Base-by-base conservation (phyloP, 768 basidiomycete genomes). In the Agrocybe praecox region DNA sequence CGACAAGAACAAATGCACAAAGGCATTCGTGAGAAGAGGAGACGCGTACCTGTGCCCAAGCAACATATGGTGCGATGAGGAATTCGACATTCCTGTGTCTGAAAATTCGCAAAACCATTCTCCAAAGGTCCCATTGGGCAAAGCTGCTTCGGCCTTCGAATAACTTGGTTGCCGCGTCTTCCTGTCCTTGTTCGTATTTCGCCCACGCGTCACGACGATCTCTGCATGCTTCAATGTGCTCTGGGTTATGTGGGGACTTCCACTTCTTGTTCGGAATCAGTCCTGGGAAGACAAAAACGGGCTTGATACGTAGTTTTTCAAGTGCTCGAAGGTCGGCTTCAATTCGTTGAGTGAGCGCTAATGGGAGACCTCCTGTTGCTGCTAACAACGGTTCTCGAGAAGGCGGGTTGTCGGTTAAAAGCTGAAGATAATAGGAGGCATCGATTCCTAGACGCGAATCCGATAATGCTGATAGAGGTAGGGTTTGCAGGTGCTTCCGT, bases 271-370 rank as follows among this genome's bases (percentile, higher is more conserved):
- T 86, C 1, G 92, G 90, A 1, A 86, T 77, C 29, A 99, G 79
- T 4, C 97, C 97, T 15, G 92, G 87, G 73, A 98, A 98, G 49
- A 99, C 93, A 66, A 99, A 96, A n/a, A 99, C 94, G 19, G 97
- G 97, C 70, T 96, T 97, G 80, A 99, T 98, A 62, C 84, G 88
- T 32, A 92, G 79, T 74, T 88, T 89, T 80, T 97, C 95, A 68
- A 98, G 88, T 14, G 84, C 78, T 47, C 96, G 90, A 46, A 98
- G 80, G 79, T 99, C 96, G 36, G 86, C 80, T 75, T 98, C 96
- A 70, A 99, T 93, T 61, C 92, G 89, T 63, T 83, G 80, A 21
- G 88, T 89, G 53, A 99, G 82, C 46, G 93, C 89, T 55, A 98
- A 82, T 1, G 96, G 97, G 17, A 96, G 83, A 36, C 97, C 97